Evolutionary conservation across 2,329 filamentous ascomycete genomes (phyloP), one percentile per base, ranked within the genome.

Genomic region (Cladorrhinum sp.): DNA sequence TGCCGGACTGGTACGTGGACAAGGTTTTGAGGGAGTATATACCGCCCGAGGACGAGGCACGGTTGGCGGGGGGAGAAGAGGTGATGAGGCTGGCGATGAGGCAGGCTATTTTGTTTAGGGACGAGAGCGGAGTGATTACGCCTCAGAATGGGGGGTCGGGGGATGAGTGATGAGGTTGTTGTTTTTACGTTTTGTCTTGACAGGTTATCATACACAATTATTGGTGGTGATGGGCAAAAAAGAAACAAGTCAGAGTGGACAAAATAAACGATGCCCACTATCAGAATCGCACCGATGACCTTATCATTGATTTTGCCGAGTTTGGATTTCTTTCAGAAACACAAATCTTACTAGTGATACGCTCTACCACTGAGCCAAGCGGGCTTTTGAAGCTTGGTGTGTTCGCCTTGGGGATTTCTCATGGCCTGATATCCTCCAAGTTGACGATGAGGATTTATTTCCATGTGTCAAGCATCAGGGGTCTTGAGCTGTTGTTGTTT

Each of bases 1-100:
- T 90, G 69, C 83, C 85, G 30, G 63, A 71, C 67, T 67, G 61
- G 42, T 90, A 88, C 73, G 83, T 86, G 5, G 71, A 81, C 2
- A 63, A 69, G 28, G 79, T 85, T 5, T 75, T 88, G 76, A 77
- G 85, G 70, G 73, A 67, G 63, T 87, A 75, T 26, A 70, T 73
- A 3, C 65, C 67, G 0, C 52, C 10, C 2, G 61, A 64, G 28
- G 60, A 30, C 10, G 18, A 60, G 6, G 51, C 24, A 16, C 18
- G 16, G 28, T 26, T n/a, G n/a, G 23, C 30, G 57, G 10, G 58
- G 21, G 20, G 23, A 33, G 24, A 57, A 23, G 23, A 33, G 24
- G 59, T 30, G 26, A 28, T 28, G 26, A 28, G 26, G 26, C 16
- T 62, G 42, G 63, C 60, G 28, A 14, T 30, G 49, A 58, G 49